Conservation (phyloP, 129 eudicot species). For the Chrysanthemum makinoi region DNA sequence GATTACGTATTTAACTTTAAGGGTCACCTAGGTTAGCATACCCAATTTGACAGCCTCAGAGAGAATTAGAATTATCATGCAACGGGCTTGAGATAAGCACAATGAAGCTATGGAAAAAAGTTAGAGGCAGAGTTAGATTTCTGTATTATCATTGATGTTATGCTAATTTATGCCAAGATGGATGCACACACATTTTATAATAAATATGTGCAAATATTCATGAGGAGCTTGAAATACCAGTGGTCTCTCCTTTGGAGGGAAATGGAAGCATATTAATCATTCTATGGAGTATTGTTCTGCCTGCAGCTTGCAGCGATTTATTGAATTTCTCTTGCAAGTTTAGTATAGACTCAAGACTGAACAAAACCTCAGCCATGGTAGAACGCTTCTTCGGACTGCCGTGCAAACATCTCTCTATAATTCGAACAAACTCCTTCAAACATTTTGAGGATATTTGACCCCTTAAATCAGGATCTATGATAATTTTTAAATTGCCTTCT, state of each 20-base stretch:
- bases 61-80: too few relatives aligned
- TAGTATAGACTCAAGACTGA: slow-evolving; percentile 1
- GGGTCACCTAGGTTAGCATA: too few relatives aligned
- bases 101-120: too few relatives aligned
- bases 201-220: background rate
- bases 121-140: too few relatives aligned
- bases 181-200: background rate
- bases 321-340: slow-evolving; percentile 4
- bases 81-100: too few relatives aligned
- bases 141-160: background rate
- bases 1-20: too few relatives aligned
- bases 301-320: background rate
- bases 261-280: slow-evolving; percentile 9
- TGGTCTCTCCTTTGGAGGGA: background rate
- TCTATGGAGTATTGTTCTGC: slow-evolving; percentile 11
- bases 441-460: slow-evolving; percentile 23
- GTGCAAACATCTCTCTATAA: slow-evolving; percentile 31
- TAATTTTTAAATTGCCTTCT: slow-evolving; percentile 17
- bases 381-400: slow-evolving; percentile 2
- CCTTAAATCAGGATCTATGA: slow-evolving; percentile 20
- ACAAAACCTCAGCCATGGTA: slow-evolving; percentile 25
- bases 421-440: slow-evolving; percentile 20
- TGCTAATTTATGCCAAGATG: background rate
- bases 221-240: background rate
- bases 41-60: too few relatives aligned